phyloP scores from a whole-genome alignment of 345 rosid genomes.

The Eutrema heterophyllum region DNA sequence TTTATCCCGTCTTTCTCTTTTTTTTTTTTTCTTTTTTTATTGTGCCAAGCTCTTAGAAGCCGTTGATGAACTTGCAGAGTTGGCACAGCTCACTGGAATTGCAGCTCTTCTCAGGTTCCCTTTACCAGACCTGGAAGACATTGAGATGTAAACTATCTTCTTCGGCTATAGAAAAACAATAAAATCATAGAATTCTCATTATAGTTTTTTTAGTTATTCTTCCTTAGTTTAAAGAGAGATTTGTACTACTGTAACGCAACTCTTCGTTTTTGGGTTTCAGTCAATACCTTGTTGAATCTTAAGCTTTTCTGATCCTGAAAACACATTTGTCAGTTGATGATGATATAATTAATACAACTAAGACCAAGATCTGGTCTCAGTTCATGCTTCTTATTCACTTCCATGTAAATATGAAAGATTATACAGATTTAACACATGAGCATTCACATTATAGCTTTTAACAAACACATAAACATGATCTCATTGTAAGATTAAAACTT shows the following conservation, averaged over 20 bases:
- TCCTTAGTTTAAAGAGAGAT: neutral
- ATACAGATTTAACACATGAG: neutral
- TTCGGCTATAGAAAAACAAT: neutral
- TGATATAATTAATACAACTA: neutral
- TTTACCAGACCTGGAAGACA: constrained; percentile 91
- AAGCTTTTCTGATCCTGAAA: neutral
- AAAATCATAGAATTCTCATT: neutral
- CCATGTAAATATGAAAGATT: neutral
- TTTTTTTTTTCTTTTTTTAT: neutral
- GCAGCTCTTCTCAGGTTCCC: constrained; percentile 97
- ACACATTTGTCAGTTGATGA: neutral
- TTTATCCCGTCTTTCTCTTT: neutral
- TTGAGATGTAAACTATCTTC: constrained; percentile 65
- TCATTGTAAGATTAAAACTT: no score
- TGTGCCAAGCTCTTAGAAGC: neutral
- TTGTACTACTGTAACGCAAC: neutral
- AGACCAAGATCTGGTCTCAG: neutral
- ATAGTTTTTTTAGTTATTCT: neutral
- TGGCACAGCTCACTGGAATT: constrained; percentile 78
- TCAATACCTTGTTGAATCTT: neutral
- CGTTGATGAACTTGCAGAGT: constrained; percentile 42
- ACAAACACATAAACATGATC: no score
- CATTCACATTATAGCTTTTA: neutral
- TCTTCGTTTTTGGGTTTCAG: neutral
- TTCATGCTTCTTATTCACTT: neutral